Evolutionary conservation across 2,329 filamentous ascomycete genomes (phyloP).

Genomic region (Arachnomyces sp.): DNA sequence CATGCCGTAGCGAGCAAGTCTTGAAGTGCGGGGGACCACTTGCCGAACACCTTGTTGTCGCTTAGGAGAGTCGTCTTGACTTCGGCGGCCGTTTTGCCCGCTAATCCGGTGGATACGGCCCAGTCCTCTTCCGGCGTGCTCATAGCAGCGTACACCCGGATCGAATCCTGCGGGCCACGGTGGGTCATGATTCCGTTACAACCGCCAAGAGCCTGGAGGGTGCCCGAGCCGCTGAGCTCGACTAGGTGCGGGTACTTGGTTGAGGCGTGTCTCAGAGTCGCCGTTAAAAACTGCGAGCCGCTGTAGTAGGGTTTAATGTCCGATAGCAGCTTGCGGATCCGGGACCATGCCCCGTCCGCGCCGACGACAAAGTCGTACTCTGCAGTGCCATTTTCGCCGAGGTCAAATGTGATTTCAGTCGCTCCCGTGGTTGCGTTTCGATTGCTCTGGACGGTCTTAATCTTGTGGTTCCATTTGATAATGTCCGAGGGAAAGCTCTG

Average conservation of each 20-base stretch:
- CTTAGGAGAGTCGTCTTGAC: conserved; percentile 12
- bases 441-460: conserved; percentile 10
- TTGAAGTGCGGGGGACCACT: conserved; percentile 11
- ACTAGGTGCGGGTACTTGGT: conserved; percentile 19
- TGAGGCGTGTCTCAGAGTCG: too few relatives aligned
- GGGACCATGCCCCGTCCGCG: conserved; percentile 24
- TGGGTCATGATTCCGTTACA: conserved; percentile 22
- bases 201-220: conserved; percentile 18
- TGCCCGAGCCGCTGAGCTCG: conserved; percentile 19
- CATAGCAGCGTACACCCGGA: conserved; percentile 18
- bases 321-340: conserved; percentile 16
- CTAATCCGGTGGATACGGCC: conserved; percentile 6
- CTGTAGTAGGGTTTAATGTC: conserved; percentile 15
- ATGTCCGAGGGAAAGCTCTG: conserved; percentile 16
- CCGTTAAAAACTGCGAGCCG: too few relatives aligned
- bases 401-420: conserved; percentile 5
- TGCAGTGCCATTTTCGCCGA: conserved; percentile 8
- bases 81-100: too few relatives aligned
- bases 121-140: conserved; percentile 17
- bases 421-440: too few relatives aligned
- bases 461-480: conserved; percentile 19
- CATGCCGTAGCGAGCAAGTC: conserved; percentile 17
- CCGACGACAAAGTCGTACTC: conserved; percentile 21
- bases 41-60: conserved; percentile 16
- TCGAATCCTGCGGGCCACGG: conserved; percentile 16